Evolutionary conservation across 164 flowering plant genomes (phyloP), one percentile per base, ranked within the genome.

Genomic region (Akebia trifoliata): DNA sequence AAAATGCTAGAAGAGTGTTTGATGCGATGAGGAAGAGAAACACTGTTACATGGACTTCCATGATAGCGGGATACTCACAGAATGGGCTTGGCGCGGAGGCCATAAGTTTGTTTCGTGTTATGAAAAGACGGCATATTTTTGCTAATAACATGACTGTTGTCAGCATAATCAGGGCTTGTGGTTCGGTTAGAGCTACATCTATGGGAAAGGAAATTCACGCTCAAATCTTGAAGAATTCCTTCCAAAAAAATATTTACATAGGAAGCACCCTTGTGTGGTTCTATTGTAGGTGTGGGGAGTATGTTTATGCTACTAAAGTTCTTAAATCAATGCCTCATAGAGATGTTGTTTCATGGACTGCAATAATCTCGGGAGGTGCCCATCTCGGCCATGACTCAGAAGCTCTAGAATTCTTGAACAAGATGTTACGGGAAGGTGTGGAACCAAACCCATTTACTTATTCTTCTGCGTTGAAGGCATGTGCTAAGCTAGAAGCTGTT

Each of bases 271-370:
- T 86, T 9, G 85, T 91, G 11, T 91, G 95, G 95, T 73, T 87
- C 39, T 91, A 91, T 62, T 81, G 90, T 62, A 80, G 67, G 67
- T 86, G 85, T 69, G 82, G 80, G 24, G 68, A 75, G 50, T 69
- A 75, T 38, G 17, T 9, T 37, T 43, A 45, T 40, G 88, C 91
- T 30, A 60, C 74, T 9, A 78, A 66, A 30, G 84, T 86, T 54
- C 86, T 88, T 40, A 75, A 79, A 48, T 49, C 40, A 32, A 79
- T 88, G 92, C 86, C 95, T 31, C 38, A 69, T 8, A 81, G 80
- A 64, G 94, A 88, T 71, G 95, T 84, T 20, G 78, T 91, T 32
- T 70, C 96, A 11, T 91, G 96, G 96, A 91, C 94, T 14, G 84
- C 96, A 14, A 77, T 88, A 21, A 86, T 91, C 26, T 86, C 92